Base-by-base conservation (phyloP, 306 rosid genomes). In the Trifolium pratense region DNA sequence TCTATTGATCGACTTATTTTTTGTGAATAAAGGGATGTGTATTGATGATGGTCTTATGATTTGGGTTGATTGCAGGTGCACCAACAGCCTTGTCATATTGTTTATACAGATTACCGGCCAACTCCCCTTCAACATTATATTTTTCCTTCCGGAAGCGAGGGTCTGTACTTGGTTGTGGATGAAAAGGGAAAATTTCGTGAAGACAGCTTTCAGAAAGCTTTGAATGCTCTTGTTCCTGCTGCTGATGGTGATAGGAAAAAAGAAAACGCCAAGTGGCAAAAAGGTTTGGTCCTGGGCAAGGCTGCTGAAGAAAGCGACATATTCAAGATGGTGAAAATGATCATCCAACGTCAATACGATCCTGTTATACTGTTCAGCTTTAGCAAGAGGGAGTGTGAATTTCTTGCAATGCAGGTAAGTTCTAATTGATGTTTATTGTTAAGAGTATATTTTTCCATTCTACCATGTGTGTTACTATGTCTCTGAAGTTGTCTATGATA, bases 291-390 rank as follows among this genome's bases (percentile, higher is more conserved):
- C 36, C 76, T 86, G 68, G 92, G 92, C 42, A 86, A 73, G 82
- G 77, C 74, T 32, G 85, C 85, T 26, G 97, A 94, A 82, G 96
- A 91, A 70, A 94, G 90, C 46, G 98, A 89, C 83, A 89, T 94
- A 75, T 94, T 94, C 84, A 94, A 89, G 92, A 86, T 94, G 91
- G 98, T 94, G 71, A 89, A 89, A 85, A 94, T 94, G 98, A 91
- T 94, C 73, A 88, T 94, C 74, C 95, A 94, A 73, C 96, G 98
- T 17, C 92, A 94, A 59, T 94, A 91, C 60, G 97, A 94, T 68
- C 98, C 98, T 9, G 96, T 94, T 45, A 94, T 94, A 84, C 87
- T 91, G 53, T 94, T 94, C 86, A 87, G 97, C 84, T 94, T 94
- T 79, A 94, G 98, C 92, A 94, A 91, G 87, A 87, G 90, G 81